Evolutionary conservation across 2,329 filamentous ascomycete species (phyloP), one percentile per base, ranked within the genome.

Genomic region (Aspergillus sp.): DNA sequence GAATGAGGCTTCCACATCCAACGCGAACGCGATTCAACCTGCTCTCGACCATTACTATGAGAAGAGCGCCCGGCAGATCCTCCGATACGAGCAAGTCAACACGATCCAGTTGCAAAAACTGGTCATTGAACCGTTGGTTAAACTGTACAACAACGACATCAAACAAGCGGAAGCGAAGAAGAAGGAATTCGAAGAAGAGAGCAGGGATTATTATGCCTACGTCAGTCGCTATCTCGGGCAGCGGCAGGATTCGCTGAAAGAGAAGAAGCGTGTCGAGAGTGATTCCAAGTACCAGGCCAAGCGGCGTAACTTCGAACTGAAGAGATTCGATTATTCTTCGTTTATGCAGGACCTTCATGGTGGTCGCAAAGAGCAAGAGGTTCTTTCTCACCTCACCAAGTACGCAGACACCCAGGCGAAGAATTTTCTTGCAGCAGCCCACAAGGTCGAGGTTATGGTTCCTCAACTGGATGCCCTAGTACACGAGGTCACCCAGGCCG

Each of bases 291-390:
- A 97, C 64, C 91, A 97, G 66, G 83, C 80, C 41, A 97, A 97
- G 73, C 82, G 90, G 56, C 84, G 88, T 41, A 95, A 90, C 58
- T 98, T 98, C 61, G 93, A 98, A 73, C 78, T 98, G 49, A 96
- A 95, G 73, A 85, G 94, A 7, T 98, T 98, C 61, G 94, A 98
- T 68, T 98, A 98, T 67, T 97, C 91, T 3, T 95, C 89, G 12
- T 98, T 97, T 64, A 95, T 98, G 88, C 91, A 97, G 62, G 93
- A 98, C 73, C 77, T 98, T n/a, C 93, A 97, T 54, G 93, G 93
- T 25, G 93, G 93, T n/a, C 85, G 93, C 53, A 98, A 97, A 66
- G 93, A 98, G 61, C 93, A 97, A 63, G 93, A 98, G 66, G 88
- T 98, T 4, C 71, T 98, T 25, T 97, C 91, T 1, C 88, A 96